Base-by-base conservation (phyloP, 352 stramenopile genomes). In the Phytophthora hibernalis region DNA sequence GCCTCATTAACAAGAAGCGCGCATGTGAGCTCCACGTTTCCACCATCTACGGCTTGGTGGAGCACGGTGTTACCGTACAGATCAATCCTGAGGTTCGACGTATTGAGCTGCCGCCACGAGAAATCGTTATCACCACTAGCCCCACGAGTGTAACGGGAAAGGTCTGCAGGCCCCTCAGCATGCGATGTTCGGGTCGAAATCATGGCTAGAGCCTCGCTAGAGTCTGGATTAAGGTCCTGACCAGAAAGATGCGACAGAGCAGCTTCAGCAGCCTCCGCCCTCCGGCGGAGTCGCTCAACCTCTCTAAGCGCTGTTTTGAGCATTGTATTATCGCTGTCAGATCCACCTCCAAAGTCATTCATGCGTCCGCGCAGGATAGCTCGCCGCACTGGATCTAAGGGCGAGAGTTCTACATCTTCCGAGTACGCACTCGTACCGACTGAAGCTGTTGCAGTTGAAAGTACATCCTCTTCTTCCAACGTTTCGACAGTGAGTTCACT, bases 191-290 rank as follows among this genome's bases (percentile, higher is more conserved):
- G 65, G 12, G 55, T 64, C 11, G 70, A 40, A 53, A 72, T 24
- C n/a, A 65, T 52, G 10, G 70, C 30, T 42, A 71, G 38, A 20
- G 42, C 11, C 15, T 72, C 43, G 43, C 26, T 76, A 15, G 51
- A 65, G 9, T 63, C 44, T 64, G 55, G 33, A 50, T 57, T 62
- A 0, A 64, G 3, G 21, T 65, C 54, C 45, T 51, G 44, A 16
- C 57, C 38, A 49, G 67, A 45, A 65, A 71, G 69, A 51, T 79
- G 71, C 9, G 65, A 79, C 5, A 91, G 45, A 6, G 83, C 83
- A 20, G 83, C 80, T 70, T 91, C 83, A 31, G 83, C 83, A 18
- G 68, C 77, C 57, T 88, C 83, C 20, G 83, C 83, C n/a, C 83
- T 78, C 26, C 75, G 68, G 54, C 83, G 79, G 42, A 91, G 76